Conservation (phyloP, 208 protist genomes). For the Kentomonas sorsogonicus region DNA sequence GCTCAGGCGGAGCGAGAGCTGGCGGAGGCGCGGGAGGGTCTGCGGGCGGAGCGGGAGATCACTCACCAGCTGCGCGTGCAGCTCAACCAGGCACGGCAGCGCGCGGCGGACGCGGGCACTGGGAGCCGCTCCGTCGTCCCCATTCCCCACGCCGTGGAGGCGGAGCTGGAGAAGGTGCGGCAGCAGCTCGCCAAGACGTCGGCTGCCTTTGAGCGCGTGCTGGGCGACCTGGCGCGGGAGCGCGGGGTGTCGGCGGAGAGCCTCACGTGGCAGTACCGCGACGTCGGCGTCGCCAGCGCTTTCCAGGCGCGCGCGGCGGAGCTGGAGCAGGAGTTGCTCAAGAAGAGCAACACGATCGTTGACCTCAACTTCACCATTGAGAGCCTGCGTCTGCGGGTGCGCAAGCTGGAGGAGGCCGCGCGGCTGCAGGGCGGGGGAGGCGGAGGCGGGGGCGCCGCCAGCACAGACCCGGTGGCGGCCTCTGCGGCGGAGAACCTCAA, state of each 20-base stretch:
- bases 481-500: slow-evolving; percentile 70
- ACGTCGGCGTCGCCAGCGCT: background rate
- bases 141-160: slow-evolving; percentile 9
- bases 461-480: slow-evolving; percentile 6
- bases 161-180: slow-evolving; percentile 23
- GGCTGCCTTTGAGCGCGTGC: slow-evolving; percentile 28
- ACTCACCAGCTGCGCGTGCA: slow-evolving; percentile 35
- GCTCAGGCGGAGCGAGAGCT: slow-evolving; percentile 47
- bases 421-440: slow-evolving; percentile 26
- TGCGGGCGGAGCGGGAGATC: slow-evolving; percentile 44
- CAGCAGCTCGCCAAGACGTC: slow-evolving; percentile 19
- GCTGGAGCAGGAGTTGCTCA: slow-evolving; percentile 28
- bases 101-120: slow-evolving; percentile 16
- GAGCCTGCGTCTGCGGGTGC: slow-evolving; percentile 50
- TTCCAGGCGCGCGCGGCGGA: slow-evolving; percentile 22
- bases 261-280: slow-evolving; percentile 23
- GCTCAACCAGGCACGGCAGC: slow-evolving; percentile 29
- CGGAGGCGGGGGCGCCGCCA: background rate
- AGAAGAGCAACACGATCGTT: slow-evolving; percentile 53
- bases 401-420: slow-evolving; percentile 56
- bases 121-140: background rate
- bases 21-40: slow-evolving; percentile 31
- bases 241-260: slow-evolving; percentile 17
- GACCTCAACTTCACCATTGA: slow-evolving; percentile 74
- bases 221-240: slow-evolving; percentile 33